A percentile compares a stretch with the other conserved stretches of the same genome.
Evolutionary conservation across 148 eudicot species (phyloP).

Genomic region (Oxyria digyna): DNA sequence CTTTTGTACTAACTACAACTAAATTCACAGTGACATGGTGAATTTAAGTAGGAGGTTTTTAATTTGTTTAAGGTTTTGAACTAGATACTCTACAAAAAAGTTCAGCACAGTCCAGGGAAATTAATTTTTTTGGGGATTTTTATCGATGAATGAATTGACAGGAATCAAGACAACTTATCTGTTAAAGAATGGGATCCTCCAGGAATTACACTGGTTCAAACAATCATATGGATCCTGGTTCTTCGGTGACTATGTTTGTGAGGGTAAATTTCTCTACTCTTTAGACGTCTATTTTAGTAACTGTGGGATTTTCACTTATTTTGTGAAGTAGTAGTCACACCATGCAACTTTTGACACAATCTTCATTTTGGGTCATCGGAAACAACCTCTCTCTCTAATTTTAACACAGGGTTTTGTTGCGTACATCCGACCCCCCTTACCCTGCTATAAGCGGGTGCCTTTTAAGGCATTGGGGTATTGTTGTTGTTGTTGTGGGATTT

Average conservation of each 20-base stretch:
- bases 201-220: constrained; percentile 90
- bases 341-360: too few species aligned
- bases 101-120: neutral
- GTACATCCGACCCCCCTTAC: too few species aligned
- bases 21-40: neutral
- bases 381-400: too few species aligned
- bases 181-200: constrained; percentile 43
- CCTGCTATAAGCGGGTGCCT: too few species aligned
- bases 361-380: too few species aligned
- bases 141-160: constrained; percentile 19
- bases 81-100: neutral
- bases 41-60: neutral
- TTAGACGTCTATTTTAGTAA: neutral
- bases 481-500: neutral
- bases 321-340: too few species aligned
- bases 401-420: too few species aligned
- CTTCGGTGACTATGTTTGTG: constrained; percentile 79
- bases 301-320: neutral
- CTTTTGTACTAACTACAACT: neutral
- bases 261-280: constrained; percentile 39
- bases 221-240: constrained; percentile 87
- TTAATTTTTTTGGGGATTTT: neutral
- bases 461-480: too few species aligned
- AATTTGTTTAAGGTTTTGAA: neutral
- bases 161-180: constrained; percentile 58